These are phyloP conservation scores for Fomitopsis pinicola DNA, from an alignment of 1,284 basidiomycete species.

Conservation along the genomic window DNA sequence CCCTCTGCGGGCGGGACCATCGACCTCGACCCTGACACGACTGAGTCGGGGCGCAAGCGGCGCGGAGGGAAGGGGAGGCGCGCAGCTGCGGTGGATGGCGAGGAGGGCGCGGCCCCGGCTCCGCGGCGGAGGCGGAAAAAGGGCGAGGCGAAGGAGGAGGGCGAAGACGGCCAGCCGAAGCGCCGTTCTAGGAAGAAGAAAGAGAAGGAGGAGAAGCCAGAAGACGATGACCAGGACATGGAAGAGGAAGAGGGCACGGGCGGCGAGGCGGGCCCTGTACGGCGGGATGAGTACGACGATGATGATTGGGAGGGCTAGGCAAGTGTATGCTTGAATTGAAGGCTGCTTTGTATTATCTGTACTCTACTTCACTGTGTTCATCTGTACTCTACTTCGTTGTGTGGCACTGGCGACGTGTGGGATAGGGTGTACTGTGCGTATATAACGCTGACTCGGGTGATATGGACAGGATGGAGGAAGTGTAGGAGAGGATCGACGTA, in stretches of 20 bases:
- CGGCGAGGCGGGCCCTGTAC: neutral
- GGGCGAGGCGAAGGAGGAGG: slow-evolving; percentile 22
- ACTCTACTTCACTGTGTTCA: neutral
- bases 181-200: slow-evolving; percentile 18
- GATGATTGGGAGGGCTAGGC: slow-evolving; percentile 20
- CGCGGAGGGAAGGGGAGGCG: slow-evolving; percentile 53
- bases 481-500: neutral
- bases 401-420: neutral
- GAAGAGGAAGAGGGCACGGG: neutral
- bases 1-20: slow-evolving; percentile 79
- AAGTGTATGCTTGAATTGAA: neutral
- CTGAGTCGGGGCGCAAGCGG: slow-evolving; percentile 47
- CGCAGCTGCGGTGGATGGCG: slow-evolving; percentile 23
- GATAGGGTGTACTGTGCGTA: neutral
- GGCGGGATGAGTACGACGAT: slow-evolving; percentile 13
- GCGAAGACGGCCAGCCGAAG: slow-evolving; percentile 12
- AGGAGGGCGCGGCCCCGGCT: slow-evolving; percentile 22
- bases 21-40: slow-evolving; percentile 56
- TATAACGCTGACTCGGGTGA: neutral
- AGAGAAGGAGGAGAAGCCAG: slow-evolving; percentile 16
- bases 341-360: slow-evolving; percentile 1
- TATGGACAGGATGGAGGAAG: neutral
- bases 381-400: neutral
- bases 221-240: slow-evolving; percentile 17
- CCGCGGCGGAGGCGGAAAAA: slow-evolving; percentile 23